Percentiles rank a stretch among this genome's conserved stretches.
Conservation (phyloP, 768 basidiomycete species). For the Trametes coccinea region DNA sequence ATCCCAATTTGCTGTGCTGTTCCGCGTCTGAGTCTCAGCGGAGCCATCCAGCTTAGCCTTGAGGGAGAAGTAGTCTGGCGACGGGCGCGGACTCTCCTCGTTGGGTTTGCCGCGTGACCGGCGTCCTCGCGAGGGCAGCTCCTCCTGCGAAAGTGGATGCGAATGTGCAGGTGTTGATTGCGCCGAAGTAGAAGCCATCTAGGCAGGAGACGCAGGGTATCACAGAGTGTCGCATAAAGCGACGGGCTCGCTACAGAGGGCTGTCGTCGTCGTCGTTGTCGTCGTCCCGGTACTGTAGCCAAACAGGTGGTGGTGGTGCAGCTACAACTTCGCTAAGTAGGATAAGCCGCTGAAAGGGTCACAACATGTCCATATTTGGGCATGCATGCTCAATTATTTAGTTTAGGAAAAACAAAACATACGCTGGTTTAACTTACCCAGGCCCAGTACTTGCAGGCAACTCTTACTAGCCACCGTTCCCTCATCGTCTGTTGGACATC, state of each 20-base stretch:
- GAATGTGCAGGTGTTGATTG: conserved; percentile 43
- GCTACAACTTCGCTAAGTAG: background rate
- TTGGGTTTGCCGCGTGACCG: conserved; percentile 43
- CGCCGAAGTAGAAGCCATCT: conserved; percentile 27
- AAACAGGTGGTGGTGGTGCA: conserved; percentile 2
- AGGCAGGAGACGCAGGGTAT: conserved; percentile 1
- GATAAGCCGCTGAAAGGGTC: background rate
- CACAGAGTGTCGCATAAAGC: background rate
- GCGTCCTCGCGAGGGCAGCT: conserved; percentile 43
- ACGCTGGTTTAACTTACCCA: no score
- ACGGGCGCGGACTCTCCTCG: conserved; percentile 36
- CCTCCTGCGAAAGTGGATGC: conserved; percentile 71
- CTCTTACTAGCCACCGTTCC: background rate
- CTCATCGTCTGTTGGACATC: background rate
- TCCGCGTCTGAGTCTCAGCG: conserved; percentile 31
- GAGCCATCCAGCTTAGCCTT: conserved; percentile 61
- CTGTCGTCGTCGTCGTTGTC: background rate
- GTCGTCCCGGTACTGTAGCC: conserved; percentile 1
- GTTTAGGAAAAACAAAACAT: no score
- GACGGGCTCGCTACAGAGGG: background rate
- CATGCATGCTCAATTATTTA: no score
- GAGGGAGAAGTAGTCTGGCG: conserved; percentile 59
- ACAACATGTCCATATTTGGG: no score
- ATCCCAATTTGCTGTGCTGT: conserved; percentile 42
- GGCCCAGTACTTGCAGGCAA: no score